phyloP scores from a whole-genome alignment of 139 green algal genomes.

The Chlamydomonas schloesseri region DNA sequence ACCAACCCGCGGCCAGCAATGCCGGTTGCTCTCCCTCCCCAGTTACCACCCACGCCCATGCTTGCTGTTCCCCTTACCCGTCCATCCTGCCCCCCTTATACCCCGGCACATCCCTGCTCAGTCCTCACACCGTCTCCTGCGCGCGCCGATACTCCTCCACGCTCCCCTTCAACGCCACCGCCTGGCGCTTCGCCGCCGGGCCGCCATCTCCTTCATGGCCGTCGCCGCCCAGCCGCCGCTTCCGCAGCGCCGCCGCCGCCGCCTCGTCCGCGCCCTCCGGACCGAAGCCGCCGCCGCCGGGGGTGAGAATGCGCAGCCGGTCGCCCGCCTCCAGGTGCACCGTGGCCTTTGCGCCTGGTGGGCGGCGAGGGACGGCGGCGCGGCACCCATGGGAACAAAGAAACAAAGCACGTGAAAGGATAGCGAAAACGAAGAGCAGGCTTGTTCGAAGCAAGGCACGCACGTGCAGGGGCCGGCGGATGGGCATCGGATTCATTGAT shows the following conservation, averaged over 20 bases:
- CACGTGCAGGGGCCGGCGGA: too few relatives aligned
- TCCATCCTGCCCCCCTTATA: not conserved
- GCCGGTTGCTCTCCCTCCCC: too few relatives aligned
- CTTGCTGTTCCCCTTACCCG: too few relatives aligned
- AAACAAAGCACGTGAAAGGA: too few relatives aligned
- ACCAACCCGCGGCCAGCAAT: too few relatives aligned
- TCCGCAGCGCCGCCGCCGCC: not conserved
- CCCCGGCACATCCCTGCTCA: too few relatives aligned
- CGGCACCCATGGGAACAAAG: too few relatives aligned
- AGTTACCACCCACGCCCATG: too few relatives aligned
- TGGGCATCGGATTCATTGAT: too few relatives aligned
- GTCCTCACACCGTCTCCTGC: conserved; percentile 72
- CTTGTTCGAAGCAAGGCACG: too few relatives aligned
- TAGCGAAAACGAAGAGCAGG: too few relatives aligned
- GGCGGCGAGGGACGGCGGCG: too few relatives aligned
- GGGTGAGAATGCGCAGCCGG: conserved; percentile 77
- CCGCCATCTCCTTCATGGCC: not conserved
- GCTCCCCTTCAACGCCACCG: conserved; percentile 40
- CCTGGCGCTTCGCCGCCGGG: not conserved
- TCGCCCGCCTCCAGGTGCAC: conserved; percentile 76
- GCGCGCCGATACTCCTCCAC: conserved; percentile 44
- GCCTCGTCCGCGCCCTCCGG: not conserved
- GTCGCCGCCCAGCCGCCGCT: not conserved
- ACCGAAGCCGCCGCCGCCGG: conserved; percentile 82
- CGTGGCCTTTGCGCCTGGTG: conserved; percentile 79